Evolutionary conservation across 2,329 filamentous ascomycete genomes (phyloP).

Genomic region (Thermoascus crustaceus): DNA sequence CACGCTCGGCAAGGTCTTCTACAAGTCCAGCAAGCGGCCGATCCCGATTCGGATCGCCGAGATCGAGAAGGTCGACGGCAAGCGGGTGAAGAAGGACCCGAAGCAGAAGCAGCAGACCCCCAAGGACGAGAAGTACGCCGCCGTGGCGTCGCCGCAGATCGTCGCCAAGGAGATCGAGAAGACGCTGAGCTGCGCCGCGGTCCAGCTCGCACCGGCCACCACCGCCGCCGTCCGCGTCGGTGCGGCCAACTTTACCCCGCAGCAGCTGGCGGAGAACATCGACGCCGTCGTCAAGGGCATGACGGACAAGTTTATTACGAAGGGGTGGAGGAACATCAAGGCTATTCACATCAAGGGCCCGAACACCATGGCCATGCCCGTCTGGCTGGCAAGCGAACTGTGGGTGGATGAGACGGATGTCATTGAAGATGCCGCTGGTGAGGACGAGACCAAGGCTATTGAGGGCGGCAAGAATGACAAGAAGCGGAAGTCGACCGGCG

Average conservation of each 20-base stretch:
- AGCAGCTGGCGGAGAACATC: slow-evolving; percentile 74
- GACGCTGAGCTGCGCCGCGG: slow-evolving; percentile 66
- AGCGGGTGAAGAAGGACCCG: slow-evolving; percentile 50
- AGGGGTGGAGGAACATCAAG: slow-evolving; percentile 81
- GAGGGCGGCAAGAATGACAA: slow-evolving; percentile 45
- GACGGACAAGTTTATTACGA: slow-evolving; percentile 70
- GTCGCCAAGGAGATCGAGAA: slow-evolving; percentile 75
- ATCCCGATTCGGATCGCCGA: slow-evolving; percentile 69
- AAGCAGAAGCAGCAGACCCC: slow-evolving; percentile 39
- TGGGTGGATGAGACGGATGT: slow-evolving; percentile 76
- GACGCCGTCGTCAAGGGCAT: slow-evolving; percentile 61
- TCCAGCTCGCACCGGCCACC: slow-evolving; percentile 69
- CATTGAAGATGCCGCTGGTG: slow-evolving; percentile 42
- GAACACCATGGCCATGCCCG: slow-evolving; percentile 78
- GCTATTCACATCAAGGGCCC: slow-evolving; percentile 85
- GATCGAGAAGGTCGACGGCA: slow-evolving; percentile 52
- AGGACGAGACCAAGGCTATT: slow-evolving; percentile 24
- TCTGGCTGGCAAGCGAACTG: slow-evolving; percentile 88
- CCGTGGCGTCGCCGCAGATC: slow-evolving; percentile 52
- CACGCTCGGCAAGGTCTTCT: slow-evolving; percentile 85
- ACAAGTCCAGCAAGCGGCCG: slow-evolving; percentile 78
- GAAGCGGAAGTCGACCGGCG: slow-evolving; percentile 39
- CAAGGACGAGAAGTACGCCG: slow-evolving; percentile 36
- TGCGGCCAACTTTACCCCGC: slow-evolving; percentile 61
- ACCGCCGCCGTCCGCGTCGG: slow-evolving; percentile 77